Evolutionary conservation across 441 rosid genomes (phyloP).

Genomic region (Brassica hybrid): DNA sequence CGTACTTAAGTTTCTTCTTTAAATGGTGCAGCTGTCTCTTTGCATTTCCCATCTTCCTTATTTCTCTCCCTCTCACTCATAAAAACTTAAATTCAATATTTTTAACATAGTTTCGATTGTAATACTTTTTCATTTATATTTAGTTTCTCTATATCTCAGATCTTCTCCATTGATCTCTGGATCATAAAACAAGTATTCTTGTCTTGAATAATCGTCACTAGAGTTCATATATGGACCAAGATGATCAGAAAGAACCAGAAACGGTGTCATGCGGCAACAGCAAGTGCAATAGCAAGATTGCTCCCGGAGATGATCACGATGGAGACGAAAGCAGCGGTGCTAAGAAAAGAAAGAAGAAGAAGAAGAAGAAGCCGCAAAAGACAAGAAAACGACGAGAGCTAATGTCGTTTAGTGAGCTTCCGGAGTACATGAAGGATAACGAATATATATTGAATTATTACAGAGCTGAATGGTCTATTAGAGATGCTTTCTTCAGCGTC

Average conservation of each 20-base stretch:
- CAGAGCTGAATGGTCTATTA: constrained; percentile 77
- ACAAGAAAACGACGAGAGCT: constrained; percentile 43
- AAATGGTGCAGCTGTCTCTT: constrained; percentile 41
- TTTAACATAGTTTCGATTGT: background rate
- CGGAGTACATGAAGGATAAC: constrained; percentile 88
- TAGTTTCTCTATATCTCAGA: constrained; percentile 17
- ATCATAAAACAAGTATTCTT: background rate
- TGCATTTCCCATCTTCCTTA: constrained; percentile 32
- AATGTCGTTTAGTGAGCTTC: constrained; percentile 75
- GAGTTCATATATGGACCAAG: constrained; percentile 30
- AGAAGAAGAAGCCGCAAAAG: constrained; percentile 20
- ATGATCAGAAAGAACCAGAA: constrained; percentile 28
- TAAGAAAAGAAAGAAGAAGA: constrained; percentile 34
- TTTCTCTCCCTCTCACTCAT: background rate
- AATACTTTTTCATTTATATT: constrained; percentile 18
- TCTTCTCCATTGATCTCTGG: constrained; percentile 20
- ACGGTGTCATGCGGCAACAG: constrained; percentile 16
- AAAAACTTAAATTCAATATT: constrained; percentile 24
- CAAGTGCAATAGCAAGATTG: constrained; percentile 32
- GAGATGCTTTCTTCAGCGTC: constrained; percentile 75
- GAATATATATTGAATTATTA: constrained; percentile 74
- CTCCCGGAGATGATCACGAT: constrained; percentile 20
- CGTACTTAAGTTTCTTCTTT: constrained; percentile 40
- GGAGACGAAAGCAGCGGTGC: constrained; percentile 14
- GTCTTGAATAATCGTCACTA: background rate